A percentile compares a stretch with the other conserved stretches of the same genome.
These are phyloP conservation scores for Didymella pomorum DNA, from an alignment of 2,329 filamentous ascomycete genomes.

Conservation along the genomic window DNA sequence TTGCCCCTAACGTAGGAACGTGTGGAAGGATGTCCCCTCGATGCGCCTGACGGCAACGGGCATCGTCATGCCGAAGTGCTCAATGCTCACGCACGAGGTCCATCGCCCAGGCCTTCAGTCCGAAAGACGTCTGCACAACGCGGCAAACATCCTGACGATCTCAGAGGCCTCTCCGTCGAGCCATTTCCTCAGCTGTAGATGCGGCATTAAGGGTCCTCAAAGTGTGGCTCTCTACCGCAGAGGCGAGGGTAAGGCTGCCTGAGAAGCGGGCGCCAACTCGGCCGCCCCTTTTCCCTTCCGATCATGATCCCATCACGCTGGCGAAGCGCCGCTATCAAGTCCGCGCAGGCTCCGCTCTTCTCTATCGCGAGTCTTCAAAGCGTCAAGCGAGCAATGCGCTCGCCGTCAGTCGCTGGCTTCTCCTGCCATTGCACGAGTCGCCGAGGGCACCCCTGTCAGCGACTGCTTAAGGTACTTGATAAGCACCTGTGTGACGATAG, in stretches of 20 bases:
- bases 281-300: conserved; percentile 33
- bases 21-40: conserved; percentile 13
- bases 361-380: conserved; percentile 21
- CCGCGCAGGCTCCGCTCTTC: conserved; percentile 29
- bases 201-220: conserved; percentile 4
- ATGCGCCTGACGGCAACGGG: conserved; percentile 13
- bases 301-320: conserved; percentile 24
- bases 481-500: conserved; percentile 35
- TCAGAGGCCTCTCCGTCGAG: background rate
- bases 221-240: conserved; percentile 1
- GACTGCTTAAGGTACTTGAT: conserved; percentile 32
- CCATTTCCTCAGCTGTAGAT: background rate
- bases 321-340: conserved; percentile 32
- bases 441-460: conserved; percentile 31
- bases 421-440: conserved; percentile 30
- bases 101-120: conserved; percentile 19
- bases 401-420: conserved; percentile 24
- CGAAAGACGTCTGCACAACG: conserved; percentile 1
- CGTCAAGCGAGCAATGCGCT: conserved; percentile 18
- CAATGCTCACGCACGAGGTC: conserved; percentile 13
- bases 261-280: conserved; percentile 26
- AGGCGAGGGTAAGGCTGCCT: conserved; percentile 22
- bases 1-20: conserved; percentile 19
- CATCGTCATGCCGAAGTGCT: conserved; percentile 16
- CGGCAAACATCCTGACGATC: background rate